Evolutionary conservation across 208 protist genomes (phyloP).

Genomic region (Trypanosoma melophagium): DNA sequence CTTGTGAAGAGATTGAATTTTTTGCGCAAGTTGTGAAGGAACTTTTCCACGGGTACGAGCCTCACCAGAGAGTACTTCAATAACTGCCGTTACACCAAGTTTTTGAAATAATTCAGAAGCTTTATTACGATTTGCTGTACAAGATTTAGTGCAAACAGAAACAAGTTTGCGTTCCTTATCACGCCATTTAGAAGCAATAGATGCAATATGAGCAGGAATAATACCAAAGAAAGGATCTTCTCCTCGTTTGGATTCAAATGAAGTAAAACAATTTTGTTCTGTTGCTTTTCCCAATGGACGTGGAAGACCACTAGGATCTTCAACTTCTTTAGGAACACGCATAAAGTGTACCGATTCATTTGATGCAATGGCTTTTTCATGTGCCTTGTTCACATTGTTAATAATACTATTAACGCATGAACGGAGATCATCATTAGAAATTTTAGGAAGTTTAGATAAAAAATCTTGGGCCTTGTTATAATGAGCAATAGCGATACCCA

Average conservation of each 20-base stretch:
- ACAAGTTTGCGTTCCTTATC: slow-evolving; percentile 60
- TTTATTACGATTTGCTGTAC: slow-evolving; percentile 33
- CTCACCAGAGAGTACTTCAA: slow-evolving; percentile 67
- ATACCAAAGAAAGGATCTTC: slow-evolving; percentile 89
- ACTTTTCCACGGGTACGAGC: slow-evolving; percentile 43
- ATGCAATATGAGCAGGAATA: slow-evolving; percentile 71
- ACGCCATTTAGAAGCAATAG: slow-evolving; percentile 47
- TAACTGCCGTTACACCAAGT: slow-evolving; percentile 56
- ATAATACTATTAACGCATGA: slow-evolving; percentile 71
- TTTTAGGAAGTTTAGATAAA: slow-evolving; percentile 51
- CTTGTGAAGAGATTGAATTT: slow-evolving; percentile 56
- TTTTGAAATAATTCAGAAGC: slow-evolving; percentile 41
- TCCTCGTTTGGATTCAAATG: slow-evolving; percentile 57
- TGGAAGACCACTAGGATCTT: slow-evolving; percentile 50
- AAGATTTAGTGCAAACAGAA: slow-evolving; percentile 41
- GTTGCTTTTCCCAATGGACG: slow-evolving; percentile 63
- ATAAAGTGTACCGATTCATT: slow-evolving; percentile 83
- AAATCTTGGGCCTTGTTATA: slow-evolving; percentile 62
- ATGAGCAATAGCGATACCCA: slow-evolving; percentile 71
- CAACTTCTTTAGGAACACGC: slow-evolving; percentile 70
- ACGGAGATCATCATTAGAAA: slow-evolving; percentile 41
- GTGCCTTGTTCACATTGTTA: slow-evolving; percentile 51
- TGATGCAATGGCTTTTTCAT: slow-evolving; percentile 59
- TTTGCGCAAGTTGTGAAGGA: slow-evolving; percentile 58
- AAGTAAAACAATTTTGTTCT: slow-evolving; percentile 48